These are phyloP conservation scores for Amanita pseudoporphyria DNA, from an alignment of 768 basidiomycete genomes.

Conservation along the genomic window DNA sequence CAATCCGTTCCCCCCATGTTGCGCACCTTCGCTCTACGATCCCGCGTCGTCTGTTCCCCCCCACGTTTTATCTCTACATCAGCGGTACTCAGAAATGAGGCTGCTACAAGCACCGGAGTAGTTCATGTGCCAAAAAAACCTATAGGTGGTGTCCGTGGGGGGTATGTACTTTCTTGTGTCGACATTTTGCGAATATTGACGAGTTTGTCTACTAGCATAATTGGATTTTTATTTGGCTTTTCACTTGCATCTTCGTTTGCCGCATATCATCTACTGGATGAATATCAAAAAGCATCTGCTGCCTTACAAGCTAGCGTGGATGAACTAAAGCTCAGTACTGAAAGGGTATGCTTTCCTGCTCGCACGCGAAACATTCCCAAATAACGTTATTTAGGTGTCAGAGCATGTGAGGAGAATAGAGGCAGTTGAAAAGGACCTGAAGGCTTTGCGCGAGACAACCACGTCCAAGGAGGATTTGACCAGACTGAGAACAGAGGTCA, in stretches of 20 bases:
- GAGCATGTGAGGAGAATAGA: constrained; percentile 79
- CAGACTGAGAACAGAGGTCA: constrained; percentile 67
- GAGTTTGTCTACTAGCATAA: constrained; percentile 37
- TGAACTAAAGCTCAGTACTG: constrained; percentile 75
- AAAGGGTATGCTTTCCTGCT: constrained; percentile 41
- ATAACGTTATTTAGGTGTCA: constrained; percentile 46
- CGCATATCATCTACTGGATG: constrained; percentile 82
- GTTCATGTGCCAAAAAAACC: constrained; percentile 59
- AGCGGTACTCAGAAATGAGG: constrained; percentile 31
- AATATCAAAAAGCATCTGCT: constrained; percentile 85
- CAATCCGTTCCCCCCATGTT: constrained; percentile 21
- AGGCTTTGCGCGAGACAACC: constrained; percentile 54
- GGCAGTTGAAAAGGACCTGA: constrained; percentile 83
- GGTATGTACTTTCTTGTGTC: constrained; percentile 26
- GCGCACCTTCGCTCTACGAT: constrained; percentile 21
- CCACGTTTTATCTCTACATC: constrained; percentile 37
- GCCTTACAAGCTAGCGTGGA: constrained; percentile 81
- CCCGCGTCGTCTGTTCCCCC: constrained; percentile 8
- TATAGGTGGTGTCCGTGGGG: constrained; percentile 63
- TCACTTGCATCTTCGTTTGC: constrained; percentile 81
- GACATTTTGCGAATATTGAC: background rate
- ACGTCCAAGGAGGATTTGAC: constrained; percentile 76
- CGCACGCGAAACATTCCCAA: background rate
- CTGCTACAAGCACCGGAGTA: constrained; percentile 41
- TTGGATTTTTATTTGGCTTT: constrained; percentile 86